phyloP scores from a whole-genome alignment of 352 stramenopile species.

The Phytophthora vignae region DNA sequence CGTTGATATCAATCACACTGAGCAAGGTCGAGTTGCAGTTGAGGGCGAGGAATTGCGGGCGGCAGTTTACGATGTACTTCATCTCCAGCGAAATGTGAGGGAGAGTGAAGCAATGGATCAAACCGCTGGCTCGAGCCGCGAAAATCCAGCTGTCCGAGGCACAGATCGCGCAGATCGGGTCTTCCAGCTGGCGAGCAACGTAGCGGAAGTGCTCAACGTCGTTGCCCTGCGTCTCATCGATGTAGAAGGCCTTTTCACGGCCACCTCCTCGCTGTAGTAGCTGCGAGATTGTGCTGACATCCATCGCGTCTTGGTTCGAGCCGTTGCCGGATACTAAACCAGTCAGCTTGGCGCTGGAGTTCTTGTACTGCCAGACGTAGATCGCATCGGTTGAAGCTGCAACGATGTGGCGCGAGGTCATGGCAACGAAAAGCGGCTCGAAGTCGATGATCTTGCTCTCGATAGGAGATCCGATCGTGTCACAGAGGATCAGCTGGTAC shows the following conservation, averaged over 20 bases:
- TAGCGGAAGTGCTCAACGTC: slow-evolving; percentile 82
- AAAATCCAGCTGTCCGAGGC: slow-evolving; percentile 89
- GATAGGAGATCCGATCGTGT: slow-evolving; percentile 85
- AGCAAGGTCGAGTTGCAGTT: slow-evolving; percentile 92
- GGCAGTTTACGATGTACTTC: slow-evolving; percentile 88
- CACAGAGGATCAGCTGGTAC: slow-evolving; percentile 89
- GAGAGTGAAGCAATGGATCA: slow-evolving; percentile 92
- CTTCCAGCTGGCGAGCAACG: slow-evolving; percentile 69
- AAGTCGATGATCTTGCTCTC: slow-evolving; percentile 90
- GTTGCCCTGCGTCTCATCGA: slow-evolving; percentile 84
- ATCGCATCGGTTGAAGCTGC: slow-evolving; percentile 84
- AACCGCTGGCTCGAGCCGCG: slow-evolving; percentile 80
- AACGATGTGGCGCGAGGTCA: slow-evolving; percentile 90
- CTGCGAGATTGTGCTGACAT: slow-evolving; percentile 72
- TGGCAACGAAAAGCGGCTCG: slow-evolving; percentile 83
- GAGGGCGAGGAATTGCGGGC: slow-evolving; percentile 81
- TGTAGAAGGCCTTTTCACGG: slow-evolving; percentile 92
- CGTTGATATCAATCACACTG: slow-evolving; percentile 91
- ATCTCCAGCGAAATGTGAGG: slow-evolving; percentile 93
- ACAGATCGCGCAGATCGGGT: slow-evolving; percentile 89
- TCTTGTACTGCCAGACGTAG: slow-evolving; percentile 95
- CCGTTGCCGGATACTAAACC: slow-evolving; percentile 52
- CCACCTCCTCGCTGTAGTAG: slow-evolving; percentile 69
- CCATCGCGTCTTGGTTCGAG: slow-evolving; percentile 48
- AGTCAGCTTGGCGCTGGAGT: slow-evolving; percentile 80